Evolutionary conservation across 2,329 filamentous ascomycete species (phyloP).

Genomic region (Fusarium miscanthi): DNA sequence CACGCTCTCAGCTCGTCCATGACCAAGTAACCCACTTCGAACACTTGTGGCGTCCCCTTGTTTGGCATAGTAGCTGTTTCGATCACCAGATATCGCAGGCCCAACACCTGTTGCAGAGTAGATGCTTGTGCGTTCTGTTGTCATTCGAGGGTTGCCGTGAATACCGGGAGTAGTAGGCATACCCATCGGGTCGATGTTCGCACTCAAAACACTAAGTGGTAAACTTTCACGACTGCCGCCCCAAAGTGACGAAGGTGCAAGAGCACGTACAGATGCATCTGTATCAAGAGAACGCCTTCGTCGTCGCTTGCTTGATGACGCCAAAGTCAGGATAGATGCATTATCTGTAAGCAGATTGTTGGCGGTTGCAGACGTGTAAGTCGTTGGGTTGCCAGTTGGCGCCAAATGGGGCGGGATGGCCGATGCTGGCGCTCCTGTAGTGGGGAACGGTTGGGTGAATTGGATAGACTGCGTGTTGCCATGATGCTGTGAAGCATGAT

Average conservation of each 20-base stretch:
- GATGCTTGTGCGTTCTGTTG: conserved; percentile 78
- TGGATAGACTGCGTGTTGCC: conserved; percentile 64
- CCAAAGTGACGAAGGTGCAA: conserved; percentile 86
- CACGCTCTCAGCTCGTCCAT: conserved; percentile 84
- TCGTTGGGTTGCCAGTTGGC: conserved; percentile 70
- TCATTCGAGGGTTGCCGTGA: conserved; percentile 59
- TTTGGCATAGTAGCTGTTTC: conserved; percentile 83
- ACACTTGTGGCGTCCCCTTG: conserved; percentile 79
- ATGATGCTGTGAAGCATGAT: conserved; percentile 50
- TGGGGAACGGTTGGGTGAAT: conserved; percentile 74
- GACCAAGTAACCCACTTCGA: conserved; percentile 80
- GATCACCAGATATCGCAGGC: conserved; percentile 75
- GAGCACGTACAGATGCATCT: conserved; percentile 83
- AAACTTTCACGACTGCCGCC: conserved; percentile 84
- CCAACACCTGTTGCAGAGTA: conserved; percentile 80
- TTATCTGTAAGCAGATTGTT: conserved; percentile 87
- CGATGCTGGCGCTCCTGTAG: conserved; percentile 71
- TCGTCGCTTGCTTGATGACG: conserved; percentile 82
- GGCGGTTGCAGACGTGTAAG: conserved; percentile 81
- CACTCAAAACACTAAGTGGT: conserved; percentile 80
- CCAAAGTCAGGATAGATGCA: conserved; percentile 85
- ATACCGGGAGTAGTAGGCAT: conserved; percentile 61
- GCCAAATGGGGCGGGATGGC: conserved; percentile 78
- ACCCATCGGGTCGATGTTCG: conserved; percentile 68
- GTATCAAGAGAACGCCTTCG: conserved; percentile 85